These are phyloP conservation scores for Puccinia novopanici DNA, from an alignment of 1,284 basidiomycete species.

Conservation along the genomic window DNA sequence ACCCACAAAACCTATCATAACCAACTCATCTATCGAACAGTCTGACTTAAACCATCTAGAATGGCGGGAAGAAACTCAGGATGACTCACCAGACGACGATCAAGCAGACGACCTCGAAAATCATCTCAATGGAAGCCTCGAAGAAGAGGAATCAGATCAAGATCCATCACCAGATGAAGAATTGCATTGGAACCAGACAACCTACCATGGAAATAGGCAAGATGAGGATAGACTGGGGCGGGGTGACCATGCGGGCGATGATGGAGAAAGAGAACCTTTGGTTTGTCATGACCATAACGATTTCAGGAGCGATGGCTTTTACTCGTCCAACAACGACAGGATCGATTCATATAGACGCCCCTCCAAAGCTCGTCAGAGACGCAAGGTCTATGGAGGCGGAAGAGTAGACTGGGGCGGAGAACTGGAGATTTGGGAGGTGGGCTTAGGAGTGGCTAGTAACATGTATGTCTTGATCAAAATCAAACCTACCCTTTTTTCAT, in stretches of 20 bases:
- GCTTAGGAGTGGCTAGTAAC: conserved; percentile 45
- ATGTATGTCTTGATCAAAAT: conserved; percentile 34
- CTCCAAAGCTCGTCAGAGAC: conserved; percentile 32
- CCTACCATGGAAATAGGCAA: not conserved
- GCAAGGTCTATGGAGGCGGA: conserved; percentile 48
- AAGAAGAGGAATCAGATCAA: conserved; percentile 16
- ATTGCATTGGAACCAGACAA: not conserved
- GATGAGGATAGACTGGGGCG: conserved; percentile 9
- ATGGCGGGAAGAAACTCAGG: not conserved
- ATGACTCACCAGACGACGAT: not conserved
- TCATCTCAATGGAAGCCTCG: not conserved
- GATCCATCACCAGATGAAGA: conserved; percentile 12
- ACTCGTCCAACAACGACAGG: not conserved
- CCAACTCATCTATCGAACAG: conserved; percentile 4
- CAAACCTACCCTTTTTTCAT: not conserved
- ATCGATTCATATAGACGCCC: not conserved
- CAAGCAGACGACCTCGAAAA: conserved; percentile 12
- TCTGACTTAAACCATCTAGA: conserved; percentile 3
- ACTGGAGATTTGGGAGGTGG: conserved; percentile 49
- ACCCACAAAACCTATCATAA: not conserved
- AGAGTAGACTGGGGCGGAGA: conserved; percentile 47
- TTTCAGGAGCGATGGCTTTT: not conserved
- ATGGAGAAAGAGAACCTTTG: conserved; percentile 5
- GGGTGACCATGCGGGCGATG: not conserved
- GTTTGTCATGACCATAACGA: conserved; percentile 2